Percentiles rank a stretch among this genome's conserved stretches.
These are phyloP conservation scores for Candida railenensis DNA, from an alignment of 805 yeast species.

Conservation along the genomic window DNA sequence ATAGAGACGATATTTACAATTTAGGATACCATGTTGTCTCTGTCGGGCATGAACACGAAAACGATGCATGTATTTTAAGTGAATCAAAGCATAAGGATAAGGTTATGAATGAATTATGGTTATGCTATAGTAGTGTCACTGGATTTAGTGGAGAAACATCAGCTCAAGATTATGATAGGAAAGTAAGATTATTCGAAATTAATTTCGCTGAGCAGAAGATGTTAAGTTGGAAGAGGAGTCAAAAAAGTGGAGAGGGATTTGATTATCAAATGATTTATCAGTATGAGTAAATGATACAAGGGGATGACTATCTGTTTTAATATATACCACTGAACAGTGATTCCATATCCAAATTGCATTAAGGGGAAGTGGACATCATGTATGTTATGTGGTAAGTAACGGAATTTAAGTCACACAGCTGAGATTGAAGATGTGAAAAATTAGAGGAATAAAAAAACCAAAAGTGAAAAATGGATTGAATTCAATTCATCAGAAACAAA, in stretches of 20 bases:
- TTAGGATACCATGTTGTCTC: conserved; percentile 36
- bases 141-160: conserved; percentile 36
- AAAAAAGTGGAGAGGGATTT: conserved; percentile 20
- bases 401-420: too few relatives aligned
- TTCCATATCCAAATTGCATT: too few relatives aligned
- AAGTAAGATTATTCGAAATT: conserved; percentile 34
- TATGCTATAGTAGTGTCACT: conserved; percentile 39
- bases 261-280: conserved; percentile 26
- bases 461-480: neutral
- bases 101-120: conserved; percentile 24
- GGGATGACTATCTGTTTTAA: too few relatives aligned
- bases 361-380: too few relatives aligned
- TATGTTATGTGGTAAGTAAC: too few relatives aligned
- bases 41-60: conserved; percentile 45
- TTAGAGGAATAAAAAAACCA: too few relatives aligned
- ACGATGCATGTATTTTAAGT: conserved; percentile 39
- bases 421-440: too few relatives aligned
- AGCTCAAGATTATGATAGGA: conserved; percentile 25
- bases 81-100: conserved; percentile 11
- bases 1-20: conserved; percentile 32
- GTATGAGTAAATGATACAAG: neutral
- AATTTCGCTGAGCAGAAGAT: conserved; percentile 23
- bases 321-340: too few relatives aligned
- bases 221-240: conserved; percentile 39
- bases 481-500: too few relatives aligned